phyloP scores from a whole-genome alignment of 1,284 basidiomycete species.

The Phenoliferia sp. region DNA sequence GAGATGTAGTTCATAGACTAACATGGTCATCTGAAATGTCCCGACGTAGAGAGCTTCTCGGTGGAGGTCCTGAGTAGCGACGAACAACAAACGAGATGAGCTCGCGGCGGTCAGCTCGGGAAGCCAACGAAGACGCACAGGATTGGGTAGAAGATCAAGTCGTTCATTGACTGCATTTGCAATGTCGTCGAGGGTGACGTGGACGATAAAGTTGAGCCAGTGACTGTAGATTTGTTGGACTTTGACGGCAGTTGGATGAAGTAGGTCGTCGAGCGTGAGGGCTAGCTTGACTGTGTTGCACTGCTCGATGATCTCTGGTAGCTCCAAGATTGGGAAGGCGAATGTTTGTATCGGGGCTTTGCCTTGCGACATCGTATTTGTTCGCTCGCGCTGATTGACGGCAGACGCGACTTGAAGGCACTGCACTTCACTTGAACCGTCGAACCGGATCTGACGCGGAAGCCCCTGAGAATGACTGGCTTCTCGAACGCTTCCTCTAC shows the following conservation, averaged over 20 bases:
- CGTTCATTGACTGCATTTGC: slow-evolving; percentile 23
- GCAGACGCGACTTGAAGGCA: too few species aligned
- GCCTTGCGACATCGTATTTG: neutral
- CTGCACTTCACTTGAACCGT: too few species aligned
- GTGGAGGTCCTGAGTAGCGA: slow-evolving; percentile 19
- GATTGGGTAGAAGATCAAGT: slow-evolving; percentile 25
- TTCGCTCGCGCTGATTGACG: too few species aligned
- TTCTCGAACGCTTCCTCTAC: too few species aligned
- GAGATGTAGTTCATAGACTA: neutral
- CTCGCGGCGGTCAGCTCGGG: neutral
- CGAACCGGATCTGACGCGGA: too few species aligned
- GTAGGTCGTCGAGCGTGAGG: slow-evolving; percentile 16
- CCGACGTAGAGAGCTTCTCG: slow-evolving; percentile 31
- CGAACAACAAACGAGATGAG: neutral
- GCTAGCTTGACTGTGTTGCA: neutral
- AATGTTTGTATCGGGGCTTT: neutral
- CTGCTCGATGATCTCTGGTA: neutral
- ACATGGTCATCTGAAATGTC: slow-evolving; percentile 26
- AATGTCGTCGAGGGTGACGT: slow-evolving; percentile 21
- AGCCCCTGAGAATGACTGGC: too few species aligned
- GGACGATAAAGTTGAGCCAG: slow-evolving; percentile 21
- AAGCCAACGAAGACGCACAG: slow-evolving; percentile 8
- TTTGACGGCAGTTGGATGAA: slow-evolving; percentile 18
- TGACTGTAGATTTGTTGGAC: slow-evolving; percentile 25
- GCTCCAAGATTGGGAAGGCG: neutral